A percentile compares a stretch with the other conserved stretches of the same genome.
phyloP scores from a whole-genome alignment of 352 stramenopile species.

The Pythium volutum region DNA sequence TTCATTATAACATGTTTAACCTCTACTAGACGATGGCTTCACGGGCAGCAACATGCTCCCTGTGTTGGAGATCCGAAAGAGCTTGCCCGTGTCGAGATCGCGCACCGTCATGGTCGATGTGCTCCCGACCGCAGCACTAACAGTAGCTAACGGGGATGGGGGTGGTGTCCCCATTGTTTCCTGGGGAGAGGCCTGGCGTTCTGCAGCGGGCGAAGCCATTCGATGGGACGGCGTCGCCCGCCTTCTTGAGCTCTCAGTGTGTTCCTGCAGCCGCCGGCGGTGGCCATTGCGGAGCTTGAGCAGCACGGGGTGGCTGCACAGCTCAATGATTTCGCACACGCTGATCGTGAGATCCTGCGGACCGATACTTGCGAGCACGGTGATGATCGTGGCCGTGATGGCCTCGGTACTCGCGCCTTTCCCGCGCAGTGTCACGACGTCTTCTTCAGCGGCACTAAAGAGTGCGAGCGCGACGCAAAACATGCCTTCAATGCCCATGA shows the following conservation, averaged over 20 bases:
- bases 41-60: constrained; percentile 57
- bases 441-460: constrained; percentile 57
- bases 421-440: constrained; percentile 39
- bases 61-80: constrained; percentile 64
- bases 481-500: constrained; percentile 79
- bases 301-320: constrained; percentile 70
- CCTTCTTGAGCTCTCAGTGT: constrained; percentile 10
- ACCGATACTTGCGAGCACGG: constrained; percentile 40
- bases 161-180: not conserved
- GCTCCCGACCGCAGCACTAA: not conserved
- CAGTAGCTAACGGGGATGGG: not conserved
- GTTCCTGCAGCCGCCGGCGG: constrained; percentile 51
- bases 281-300: constrained; percentile 79
- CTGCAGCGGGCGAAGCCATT: constrained; percentile 24
- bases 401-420: constrained; percentile 51
- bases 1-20: constrained; percentile 14
- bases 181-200: not conserved
- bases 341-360: constrained; percentile 67
- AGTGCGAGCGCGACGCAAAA: constrained; percentile 72
- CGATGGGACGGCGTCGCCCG: not conserved
- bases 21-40: constrained; percentile 25
- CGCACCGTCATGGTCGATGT: constrained; percentile 48
- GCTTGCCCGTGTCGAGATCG: constrained; percentile 66
- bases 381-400: constrained; percentile 61
- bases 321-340: constrained; percentile 78